Evolutionary conservation across 75 land plant species (phyloP).

Genomic region (Selaginella moellendorffii): DNA sequence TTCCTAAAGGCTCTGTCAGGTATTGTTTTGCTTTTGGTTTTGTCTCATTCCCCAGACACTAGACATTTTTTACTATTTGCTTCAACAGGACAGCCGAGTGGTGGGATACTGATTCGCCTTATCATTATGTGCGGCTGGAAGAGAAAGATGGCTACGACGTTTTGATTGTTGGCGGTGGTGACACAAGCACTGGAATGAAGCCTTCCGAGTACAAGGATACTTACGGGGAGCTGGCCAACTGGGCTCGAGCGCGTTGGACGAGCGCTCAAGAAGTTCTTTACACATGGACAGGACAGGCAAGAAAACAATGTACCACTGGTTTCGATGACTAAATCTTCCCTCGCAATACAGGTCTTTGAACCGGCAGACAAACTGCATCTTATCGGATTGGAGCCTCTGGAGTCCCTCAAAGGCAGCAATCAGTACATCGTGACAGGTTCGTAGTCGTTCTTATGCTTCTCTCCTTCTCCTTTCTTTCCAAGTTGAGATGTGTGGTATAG

Average conservation of each 20-base stretch:
- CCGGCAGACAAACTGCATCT: constrained; percentile 23
- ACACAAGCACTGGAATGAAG: constrained; percentile 9
- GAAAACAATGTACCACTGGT: not conserved
- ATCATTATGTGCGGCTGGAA: constrained; percentile 6
- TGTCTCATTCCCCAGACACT: too few relatives aligned
- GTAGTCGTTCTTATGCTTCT: too few relatives aligned
- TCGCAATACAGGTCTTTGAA: constrained; percentile 17
- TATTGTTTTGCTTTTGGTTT: constrained; percentile 12
- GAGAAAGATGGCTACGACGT: constrained; percentile 4
- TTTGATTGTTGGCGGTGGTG: not conserved
- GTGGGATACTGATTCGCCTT: constrained; percentile 1
- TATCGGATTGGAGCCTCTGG: constrained; percentile 22
- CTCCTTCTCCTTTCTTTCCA: too few relatives aligned
- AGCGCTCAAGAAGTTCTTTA: constrained; percentile 27
- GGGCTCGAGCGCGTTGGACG: constrained; percentile 23
- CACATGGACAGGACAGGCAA: constrained; percentile 33
- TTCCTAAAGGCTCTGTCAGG: constrained; percentile 30
- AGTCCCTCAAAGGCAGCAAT: not conserved
- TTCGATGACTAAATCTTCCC: not conserved
- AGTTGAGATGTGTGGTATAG: constrained; percentile 11
- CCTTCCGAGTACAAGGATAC: not conserved
- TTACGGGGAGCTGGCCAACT: not conserved
- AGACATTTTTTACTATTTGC: not conserved
- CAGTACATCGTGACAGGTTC: constrained; percentile 2
- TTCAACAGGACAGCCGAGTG: constrained; percentile 14